Percentiles rank a stretch among this genome's conserved stretches.
Evolutionary conservation across 2,329 filamentous ascomycete species (phyloP).

Genomic region (Orbilia javanica): DNA sequence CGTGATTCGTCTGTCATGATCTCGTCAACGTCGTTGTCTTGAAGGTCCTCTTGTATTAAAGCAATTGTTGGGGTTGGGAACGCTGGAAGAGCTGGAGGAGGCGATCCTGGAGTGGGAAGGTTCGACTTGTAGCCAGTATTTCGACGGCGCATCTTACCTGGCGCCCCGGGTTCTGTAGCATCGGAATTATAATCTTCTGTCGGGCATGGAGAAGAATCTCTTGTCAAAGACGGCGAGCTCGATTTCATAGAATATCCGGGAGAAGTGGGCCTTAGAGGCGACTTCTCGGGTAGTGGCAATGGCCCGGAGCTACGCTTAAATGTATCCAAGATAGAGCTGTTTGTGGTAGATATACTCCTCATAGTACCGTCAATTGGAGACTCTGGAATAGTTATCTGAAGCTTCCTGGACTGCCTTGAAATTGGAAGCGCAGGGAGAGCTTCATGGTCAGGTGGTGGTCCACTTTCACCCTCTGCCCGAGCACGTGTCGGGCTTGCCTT

Average conservation of each 20-base stretch:
- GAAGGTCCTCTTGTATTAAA: not conserved
- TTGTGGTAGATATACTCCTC: slow-evolving; percentile 44
- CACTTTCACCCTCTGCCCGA: slow-evolving; percentile 14
- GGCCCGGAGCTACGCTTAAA: slow-evolving; percentile 45
- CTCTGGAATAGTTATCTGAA: slow-evolving; percentile 49
- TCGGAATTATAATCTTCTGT: slow-evolving; percentile 6
- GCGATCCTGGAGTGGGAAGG: slow-evolving; percentile 14
- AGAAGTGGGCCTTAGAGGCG: slow-evolving; percentile 40
- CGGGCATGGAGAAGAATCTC: slow-evolving; percentile 15
- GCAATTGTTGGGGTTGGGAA: slow-evolving; percentile 10
- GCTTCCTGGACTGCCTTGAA: slow-evolving; percentile 2
- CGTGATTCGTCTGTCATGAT: slow-evolving; percentile 1
- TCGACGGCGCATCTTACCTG: slow-evolving; percentile 29
- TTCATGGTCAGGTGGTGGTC: slow-evolving; percentile 2
- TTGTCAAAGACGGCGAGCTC: not conserved
- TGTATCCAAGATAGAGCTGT: slow-evolving; percentile 39
- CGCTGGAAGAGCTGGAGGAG: slow-evolving; percentile 36
- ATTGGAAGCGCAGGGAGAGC: slow-evolving; percentile 9
- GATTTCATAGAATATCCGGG: slow-evolving; percentile 21
- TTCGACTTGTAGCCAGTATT: slow-evolving; percentile 38
- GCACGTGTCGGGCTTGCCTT: slow-evolving; percentile 43
- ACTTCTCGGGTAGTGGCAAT: slow-evolving; percentile 38
- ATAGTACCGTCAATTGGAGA: slow-evolving; percentile 52
- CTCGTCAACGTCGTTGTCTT: not conserved
- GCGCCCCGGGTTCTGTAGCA: not conserved